Evolutionary conservation across 345 rosid species (phyloP).

Genomic region (Cochlearia excelsa): DNA sequence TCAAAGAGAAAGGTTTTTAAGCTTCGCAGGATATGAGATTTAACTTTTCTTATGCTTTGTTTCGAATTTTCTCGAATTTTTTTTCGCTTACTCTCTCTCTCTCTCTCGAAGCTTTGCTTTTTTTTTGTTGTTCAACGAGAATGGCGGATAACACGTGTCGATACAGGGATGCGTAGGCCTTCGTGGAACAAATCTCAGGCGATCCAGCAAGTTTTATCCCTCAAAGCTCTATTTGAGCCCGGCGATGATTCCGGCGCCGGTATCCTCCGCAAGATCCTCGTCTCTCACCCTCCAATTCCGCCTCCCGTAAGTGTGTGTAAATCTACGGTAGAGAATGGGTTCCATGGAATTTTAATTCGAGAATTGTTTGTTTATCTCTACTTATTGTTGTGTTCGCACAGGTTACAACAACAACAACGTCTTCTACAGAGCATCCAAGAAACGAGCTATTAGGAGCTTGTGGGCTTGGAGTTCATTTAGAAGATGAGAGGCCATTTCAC

Average conservation of each 20-base stretch:
- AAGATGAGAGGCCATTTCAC: background rate
- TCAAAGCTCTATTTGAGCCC: constrained; percentile 75
- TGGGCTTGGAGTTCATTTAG: constrained; percentile 13
- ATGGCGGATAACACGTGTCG: constrained; percentile 52
- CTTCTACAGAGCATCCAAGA: constrained; percentile 48
- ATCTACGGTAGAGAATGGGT: too few species aligned
- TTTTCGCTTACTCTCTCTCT: background rate
- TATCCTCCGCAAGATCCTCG: constrained; percentile 58
- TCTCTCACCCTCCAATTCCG: constrained; percentile 41
- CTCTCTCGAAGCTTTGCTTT: background rate
- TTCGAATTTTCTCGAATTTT: constrained; percentile 18
- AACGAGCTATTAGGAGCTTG: constrained; percentile 45
- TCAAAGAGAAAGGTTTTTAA: constrained; percentile 77
- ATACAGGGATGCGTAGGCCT: constrained; percentile 88
- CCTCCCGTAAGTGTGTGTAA: constrained; percentile 55
- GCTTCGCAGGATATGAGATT: too few species aligned
- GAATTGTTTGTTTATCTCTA: background rate
- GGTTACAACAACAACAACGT: constrained; percentile 51
- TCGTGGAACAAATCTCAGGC: constrained; percentile 99
- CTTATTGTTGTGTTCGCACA: constrained; percentile 20
- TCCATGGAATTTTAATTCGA: too few species aligned
- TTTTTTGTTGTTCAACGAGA: background rate
- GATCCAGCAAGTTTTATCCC: constrained; percentile 89
- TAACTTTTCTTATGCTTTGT: too few species aligned
- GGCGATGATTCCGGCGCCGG: constrained; percentile 67